phyloP scores from a whole-genome alignment of 192 early-diverging fungal genomes.

The Gaertneriomyces sp. region DNA sequence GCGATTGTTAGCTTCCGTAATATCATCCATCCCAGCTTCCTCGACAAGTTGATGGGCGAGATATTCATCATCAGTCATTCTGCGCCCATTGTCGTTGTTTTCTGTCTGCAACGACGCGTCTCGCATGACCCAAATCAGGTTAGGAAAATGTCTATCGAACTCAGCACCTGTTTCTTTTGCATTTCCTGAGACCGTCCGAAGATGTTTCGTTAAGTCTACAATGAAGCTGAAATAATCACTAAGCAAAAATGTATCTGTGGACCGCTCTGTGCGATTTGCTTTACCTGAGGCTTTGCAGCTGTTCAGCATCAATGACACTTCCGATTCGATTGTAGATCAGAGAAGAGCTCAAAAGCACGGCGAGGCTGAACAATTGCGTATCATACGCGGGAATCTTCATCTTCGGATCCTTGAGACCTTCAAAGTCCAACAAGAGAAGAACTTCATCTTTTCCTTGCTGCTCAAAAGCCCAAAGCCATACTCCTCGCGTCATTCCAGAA shows the following conservation, averaged over 20 bases:
- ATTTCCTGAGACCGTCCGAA: background rate
- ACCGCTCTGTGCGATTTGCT: no score
- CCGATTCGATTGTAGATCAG: conserved; percentile 6
- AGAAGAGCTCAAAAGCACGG: conserved; percentile 8
- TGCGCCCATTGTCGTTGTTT: background rate
- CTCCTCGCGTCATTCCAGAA: conserved; percentile 8
- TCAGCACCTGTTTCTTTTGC: background rate
- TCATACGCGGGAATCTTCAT: conserved; percentile 2
- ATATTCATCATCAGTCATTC: conserved; percentile 9
- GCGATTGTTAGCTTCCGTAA: background rate
- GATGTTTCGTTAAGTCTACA: background rate
- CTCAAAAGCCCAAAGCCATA: conserved; percentile 20
- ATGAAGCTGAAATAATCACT: conserved; percentile 8
- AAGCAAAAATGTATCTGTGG: background rate
- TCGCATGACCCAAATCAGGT: conserved; percentile 7
- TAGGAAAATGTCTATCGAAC: conserved; percentile 6
- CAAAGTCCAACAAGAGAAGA: conserved; percentile 8
- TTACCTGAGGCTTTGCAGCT: conserved; percentile 3
- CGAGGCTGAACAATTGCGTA: conserved; percentile 11
- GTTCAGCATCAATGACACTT: background rate
- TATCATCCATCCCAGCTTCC: background rate
- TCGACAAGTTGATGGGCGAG: background rate
- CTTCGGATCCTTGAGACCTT: conserved; percentile 3
- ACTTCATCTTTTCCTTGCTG: background rate
- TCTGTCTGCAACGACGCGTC: background rate